These are phyloP conservation scores for Tritrichomonas foetus DNA, from an alignment of 208 protist species.

Conservation along the genomic window DNA sequence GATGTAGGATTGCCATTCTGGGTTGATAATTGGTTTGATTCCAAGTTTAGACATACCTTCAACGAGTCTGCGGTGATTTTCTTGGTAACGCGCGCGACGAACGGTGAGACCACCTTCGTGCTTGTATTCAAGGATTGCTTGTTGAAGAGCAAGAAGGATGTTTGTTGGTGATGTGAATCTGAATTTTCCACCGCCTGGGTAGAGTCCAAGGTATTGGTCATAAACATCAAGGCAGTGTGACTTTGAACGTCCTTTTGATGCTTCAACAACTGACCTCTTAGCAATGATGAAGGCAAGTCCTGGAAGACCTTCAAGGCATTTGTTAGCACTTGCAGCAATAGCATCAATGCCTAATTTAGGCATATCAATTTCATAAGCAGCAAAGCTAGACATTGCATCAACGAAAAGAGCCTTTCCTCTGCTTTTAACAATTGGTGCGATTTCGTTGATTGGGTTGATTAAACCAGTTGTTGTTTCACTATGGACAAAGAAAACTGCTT, in stretches of 20 bases:
- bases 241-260: neutral
- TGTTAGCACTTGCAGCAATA: neutral
- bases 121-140: neutral
- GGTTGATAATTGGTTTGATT: no score
- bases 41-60: no score
- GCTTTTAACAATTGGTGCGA: neutral
- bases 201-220: neutral
- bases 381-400: slow-evolving; percentile 28
- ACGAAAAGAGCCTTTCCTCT: neutral
- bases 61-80: no score
- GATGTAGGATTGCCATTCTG: no score
- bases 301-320: neutral
- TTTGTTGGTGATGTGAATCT: neutral
- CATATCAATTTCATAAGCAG: neutral
- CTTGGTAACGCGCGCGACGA: neutral
- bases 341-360: no score
- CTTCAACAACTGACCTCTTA: neutral
- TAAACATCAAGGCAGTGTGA: neutral
- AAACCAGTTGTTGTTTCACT: neutral
- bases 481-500: slow-evolving; percentile 16
- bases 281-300: neutral
- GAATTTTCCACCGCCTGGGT: neutral
- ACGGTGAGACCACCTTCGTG: neutral
- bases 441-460: slow-evolving; percentile 27
- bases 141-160: neutral